These are phyloP conservation scores for Sarocladiaceae sp. DNA, from an alignment of 2,329 filamentous ascomycete species.

Conservation along the genomic window DNA sequence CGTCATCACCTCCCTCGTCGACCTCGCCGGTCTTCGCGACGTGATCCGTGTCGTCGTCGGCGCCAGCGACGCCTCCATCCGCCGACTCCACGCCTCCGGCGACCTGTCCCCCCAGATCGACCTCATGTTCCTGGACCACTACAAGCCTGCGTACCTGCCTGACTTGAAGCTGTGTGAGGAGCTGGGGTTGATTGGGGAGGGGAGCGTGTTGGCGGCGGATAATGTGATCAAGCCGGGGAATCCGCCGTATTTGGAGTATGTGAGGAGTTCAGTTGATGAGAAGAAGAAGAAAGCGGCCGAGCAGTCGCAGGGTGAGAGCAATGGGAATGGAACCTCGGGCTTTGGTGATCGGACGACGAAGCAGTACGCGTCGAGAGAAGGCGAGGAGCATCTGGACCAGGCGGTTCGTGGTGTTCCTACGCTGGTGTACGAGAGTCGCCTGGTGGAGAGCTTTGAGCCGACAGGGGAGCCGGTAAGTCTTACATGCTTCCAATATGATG, in stretches of 20 bases:
- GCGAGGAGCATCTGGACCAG: constrained; percentile 14
- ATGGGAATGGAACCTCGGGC: constrained; percentile 26
- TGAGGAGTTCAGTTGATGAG: constrained; percentile 55
- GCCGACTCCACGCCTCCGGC: constrained; percentile 49
- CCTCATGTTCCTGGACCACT: constrained; percentile 74
- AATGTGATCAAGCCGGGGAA: constrained; percentile 68
- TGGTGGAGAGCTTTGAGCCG: constrained; percentile 61
- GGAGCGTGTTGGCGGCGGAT: constrained; percentile 60
- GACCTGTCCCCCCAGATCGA: constrained; percentile 53
- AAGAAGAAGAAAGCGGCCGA: constrained; percentile 34
- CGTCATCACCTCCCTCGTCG: constrained; percentile 61
- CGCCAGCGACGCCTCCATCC: constrained; percentile 58
- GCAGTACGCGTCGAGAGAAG: constrained; percentile 5
- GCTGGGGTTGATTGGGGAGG: constrained; percentile 55
- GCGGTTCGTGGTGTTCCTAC: constrained; percentile 51
- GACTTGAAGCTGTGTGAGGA: constrained; percentile 75
- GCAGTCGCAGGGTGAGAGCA: background rate
- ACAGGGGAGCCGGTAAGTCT: constrained; percentile 56
- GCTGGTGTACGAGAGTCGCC: constrained; percentile 57
- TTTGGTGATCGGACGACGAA: constrained; percentile 30
- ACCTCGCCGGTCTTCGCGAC: constrained; percentile 66
- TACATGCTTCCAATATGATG: too few species aligned
- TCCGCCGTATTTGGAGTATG: constrained; percentile 64
- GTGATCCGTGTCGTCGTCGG: constrained; percentile 67
- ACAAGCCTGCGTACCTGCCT: constrained; percentile 67